These are phyloP conservation scores for Cladorrhinum sp. DNA, from an alignment of 2,329 filamentous ascomycete genomes.

Conservation along the genomic window DNA sequence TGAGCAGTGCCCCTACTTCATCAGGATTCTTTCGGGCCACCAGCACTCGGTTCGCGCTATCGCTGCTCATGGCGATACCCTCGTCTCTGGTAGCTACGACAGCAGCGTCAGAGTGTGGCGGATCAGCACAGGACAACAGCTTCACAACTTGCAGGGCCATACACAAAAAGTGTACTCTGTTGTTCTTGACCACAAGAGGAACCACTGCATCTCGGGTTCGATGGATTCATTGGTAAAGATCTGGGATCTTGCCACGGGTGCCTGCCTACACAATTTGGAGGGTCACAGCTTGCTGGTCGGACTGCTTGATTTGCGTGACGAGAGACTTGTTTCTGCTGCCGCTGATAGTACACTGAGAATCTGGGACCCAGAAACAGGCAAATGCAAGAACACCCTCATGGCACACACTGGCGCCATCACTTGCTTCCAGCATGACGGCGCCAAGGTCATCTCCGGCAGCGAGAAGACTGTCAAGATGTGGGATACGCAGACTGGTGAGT, in stretches of 20 bases:
- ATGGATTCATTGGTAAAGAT: slow-evolving; percentile 99
- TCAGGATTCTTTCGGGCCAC: slow-evolving; percentile 82
- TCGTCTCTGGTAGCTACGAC: slow-evolving; percentile 98
- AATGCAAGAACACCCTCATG: slow-evolving; percentile 84
- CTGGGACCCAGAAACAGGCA: slow-evolving; percentile 92
- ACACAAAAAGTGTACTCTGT: slow-evolving; percentile 95
- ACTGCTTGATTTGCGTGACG: slow-evolving; percentile 81
- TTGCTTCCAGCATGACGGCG: slow-evolving; percentile 95
- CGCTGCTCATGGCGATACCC: slow-evolving; percentile 86
- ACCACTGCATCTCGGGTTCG: slow-evolving; percentile 93
- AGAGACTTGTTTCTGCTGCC: slow-evolving; percentile 88
- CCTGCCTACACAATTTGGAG: slow-evolving; percentile 83
- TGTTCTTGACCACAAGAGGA: slow-evolving; percentile 85
- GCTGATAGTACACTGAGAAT: slow-evolving; percentile 94
- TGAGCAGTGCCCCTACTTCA: slow-evolving; percentile 88
- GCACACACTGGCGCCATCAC: slow-evolving; percentile 97
- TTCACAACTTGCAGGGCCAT: slow-evolving; percentile 83
- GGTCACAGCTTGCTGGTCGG: slow-evolving; percentile 92
- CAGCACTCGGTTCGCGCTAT: slow-evolving; percentile 94
- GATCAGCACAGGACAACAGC: slow-evolving; percentile 87
- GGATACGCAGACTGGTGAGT: slow-evolving; percentile 90
- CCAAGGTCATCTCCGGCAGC: slow-evolving; percentile 94
- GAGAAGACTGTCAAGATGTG: slow-evolving; percentile 98
- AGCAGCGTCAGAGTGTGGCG: slow-evolving; percentile 94
- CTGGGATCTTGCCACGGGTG: slow-evolving; percentile 86